These are phyloP conservation scores for Fonsecaea nubica DNA, from an alignment of 2,329 filamentous ascomycete species.

Conservation along the genomic window DNA sequence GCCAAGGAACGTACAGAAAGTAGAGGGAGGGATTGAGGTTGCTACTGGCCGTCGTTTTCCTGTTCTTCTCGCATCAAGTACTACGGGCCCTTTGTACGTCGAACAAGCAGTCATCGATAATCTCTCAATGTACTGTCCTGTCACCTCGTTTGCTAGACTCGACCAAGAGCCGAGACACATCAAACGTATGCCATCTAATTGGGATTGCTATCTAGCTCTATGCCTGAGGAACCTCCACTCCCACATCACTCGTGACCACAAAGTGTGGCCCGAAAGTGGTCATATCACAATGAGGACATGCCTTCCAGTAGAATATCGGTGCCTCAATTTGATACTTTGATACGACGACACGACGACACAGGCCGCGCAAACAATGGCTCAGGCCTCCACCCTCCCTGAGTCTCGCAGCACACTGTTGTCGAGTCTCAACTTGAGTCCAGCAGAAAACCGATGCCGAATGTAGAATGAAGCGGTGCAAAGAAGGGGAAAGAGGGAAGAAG, in stretches of 20 bases:
- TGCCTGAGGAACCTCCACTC: not conserved
- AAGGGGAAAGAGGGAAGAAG: constrained; percentile 9
- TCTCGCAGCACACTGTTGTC: not conserved
- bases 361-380: not conserved
- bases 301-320: not conserved
- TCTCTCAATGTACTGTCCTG: not conserved
- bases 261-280: not conserved
- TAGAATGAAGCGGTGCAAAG: not conserved
- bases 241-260: not conserved
- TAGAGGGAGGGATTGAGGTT: too few relatives aligned
- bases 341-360: not conserved
- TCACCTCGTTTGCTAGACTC: not conserved
- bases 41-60: not conserved
- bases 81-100: not conserved
- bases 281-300: not conserved
- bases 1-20: too few relatives aligned
- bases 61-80: not conserved
- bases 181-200: not conserved
- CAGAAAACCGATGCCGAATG: not conserved
- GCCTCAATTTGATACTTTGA: not conserved
- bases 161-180: not conserved
- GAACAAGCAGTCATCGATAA: not conserved
- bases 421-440: not conserved
- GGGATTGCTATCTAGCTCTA: not conserved
- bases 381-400: not conserved